phyloP scores from a whole-genome alignment of 2,329 filamentous ascomycete genomes.

The Scleromitrula shiraiana region DNA sequence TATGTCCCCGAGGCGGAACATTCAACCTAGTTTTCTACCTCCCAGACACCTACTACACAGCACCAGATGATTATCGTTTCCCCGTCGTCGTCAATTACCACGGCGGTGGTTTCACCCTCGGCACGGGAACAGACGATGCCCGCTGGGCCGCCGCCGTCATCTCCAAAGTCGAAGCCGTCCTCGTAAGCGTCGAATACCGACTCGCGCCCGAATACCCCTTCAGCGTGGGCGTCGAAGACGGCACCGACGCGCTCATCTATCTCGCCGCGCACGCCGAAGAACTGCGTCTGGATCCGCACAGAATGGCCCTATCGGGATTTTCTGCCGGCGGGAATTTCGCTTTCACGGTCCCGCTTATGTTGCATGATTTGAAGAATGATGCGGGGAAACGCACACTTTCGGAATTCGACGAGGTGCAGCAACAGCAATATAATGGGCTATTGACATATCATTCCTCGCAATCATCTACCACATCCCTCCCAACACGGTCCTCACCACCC shows the following conservation, averaged over 20 bases:
- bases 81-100: slow-evolving; percentile 59
- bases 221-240: slow-evolving; percentile 57
- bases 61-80: slow-evolving; percentile 25
- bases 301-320: slow-evolving; percentile 54
- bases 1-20: slow-evolving; percentile 22
- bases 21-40: slow-evolving; percentile 38
- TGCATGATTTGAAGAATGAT: slow-evolving; percentile 35
- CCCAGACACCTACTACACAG: slow-evolving; percentile 31
- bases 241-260: slow-evolving; percentile 55
- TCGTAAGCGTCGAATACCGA: slow-evolving; percentile 61
- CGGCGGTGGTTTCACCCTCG: slow-evolving; percentile 59
- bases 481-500: too few species aligned
- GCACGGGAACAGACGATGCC: slow-evolving; percentile 54
- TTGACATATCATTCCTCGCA: neutral
- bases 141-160: slow-evolving; percentile 50
- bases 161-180: slow-evolving; percentile 44
- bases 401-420: neutral
- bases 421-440: neutral
- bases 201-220: slow-evolving; percentile 58
- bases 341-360: slow-evolving; percentile 33
- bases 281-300: slow-evolving; percentile 47
- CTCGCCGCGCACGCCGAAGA: slow-evolving; percentile 47
- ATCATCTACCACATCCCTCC: neutral
- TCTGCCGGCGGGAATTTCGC: slow-evolving; percentile 41
- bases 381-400: slow-evolving; percentile 32